Evolutionary conservation across 495 filamentous ascomycete genomes (phyloP).

Genomic region (Alectoria sarmentosa): DNA sequence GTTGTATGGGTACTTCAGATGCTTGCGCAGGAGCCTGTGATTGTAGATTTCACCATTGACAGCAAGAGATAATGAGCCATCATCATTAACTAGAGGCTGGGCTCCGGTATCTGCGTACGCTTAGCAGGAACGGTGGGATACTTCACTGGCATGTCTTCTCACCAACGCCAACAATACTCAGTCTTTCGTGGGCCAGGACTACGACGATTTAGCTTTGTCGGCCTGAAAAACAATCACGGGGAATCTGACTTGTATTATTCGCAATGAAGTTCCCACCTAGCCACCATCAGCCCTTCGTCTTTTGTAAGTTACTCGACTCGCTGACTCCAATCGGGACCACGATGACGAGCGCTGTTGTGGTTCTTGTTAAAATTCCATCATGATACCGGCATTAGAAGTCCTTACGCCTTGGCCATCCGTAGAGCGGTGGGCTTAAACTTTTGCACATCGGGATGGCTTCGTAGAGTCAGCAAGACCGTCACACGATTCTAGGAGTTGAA

Average conservation of each 20-base stretch:
- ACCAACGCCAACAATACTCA: slow-evolving; percentile 98
- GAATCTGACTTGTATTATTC: slow-evolving; percentile 69
- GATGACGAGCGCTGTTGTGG: slow-evolving; percentile 71
- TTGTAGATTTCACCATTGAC: slow-evolving; percentile 99
- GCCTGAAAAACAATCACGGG: background rate
- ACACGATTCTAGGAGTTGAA: background rate
- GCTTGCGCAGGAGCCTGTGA: slow-evolving; percentile 86
- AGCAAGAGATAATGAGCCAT: slow-evolving; percentile 78
- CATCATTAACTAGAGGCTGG: slow-evolving; percentile 88
- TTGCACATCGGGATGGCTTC: slow-evolving; percentile 87
- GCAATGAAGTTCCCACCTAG: slow-evolving; percentile 81
- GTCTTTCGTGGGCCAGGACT: slow-evolving; percentile 95
- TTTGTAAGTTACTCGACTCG: slow-evolving; percentile 3
- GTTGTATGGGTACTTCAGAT: slow-evolving; percentile 68
- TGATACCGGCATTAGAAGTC: slow-evolving; percentile 20
- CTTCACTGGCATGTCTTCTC: slow-evolving; percentile 28
- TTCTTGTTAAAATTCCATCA: slow-evolving; percentile 31
- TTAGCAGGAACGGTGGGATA: slow-evolving; percentile 25
- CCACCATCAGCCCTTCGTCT: slow-evolving; percentile 9
- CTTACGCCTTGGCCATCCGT: slow-evolving; percentile 92
- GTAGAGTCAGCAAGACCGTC: slow-evolving; percentile 25
- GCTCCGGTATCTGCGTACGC: slow-evolving; percentile 70
- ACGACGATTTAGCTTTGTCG: slow-evolving; percentile 28
- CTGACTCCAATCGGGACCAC: slow-evolving; percentile 99
- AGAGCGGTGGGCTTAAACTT: slow-evolving; percentile 96